phyloP scores from a whole-genome alignment of 1,139 yeast genomes.

The Meyerozyma smithsonii region DNA sequence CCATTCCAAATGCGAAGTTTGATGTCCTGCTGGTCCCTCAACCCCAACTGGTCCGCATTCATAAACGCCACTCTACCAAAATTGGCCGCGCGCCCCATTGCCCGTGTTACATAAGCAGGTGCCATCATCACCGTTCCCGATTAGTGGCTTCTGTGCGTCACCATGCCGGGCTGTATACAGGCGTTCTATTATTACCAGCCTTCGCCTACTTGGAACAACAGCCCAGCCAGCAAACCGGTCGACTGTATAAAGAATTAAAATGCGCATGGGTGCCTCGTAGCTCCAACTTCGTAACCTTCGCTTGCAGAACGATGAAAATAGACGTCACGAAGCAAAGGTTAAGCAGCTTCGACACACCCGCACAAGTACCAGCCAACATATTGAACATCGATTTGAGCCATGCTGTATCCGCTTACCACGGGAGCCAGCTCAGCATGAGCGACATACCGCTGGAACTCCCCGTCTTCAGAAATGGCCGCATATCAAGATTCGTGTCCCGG shows the following conservation, averaged over 20 bases:
- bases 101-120: background rate
- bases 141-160: constrained; percentile 2
- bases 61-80: too few species aligned
- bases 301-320: background rate
- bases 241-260: background rate
- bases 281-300: background rate
- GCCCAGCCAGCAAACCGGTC: constrained; percentile 2
- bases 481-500: constrained; percentile 15
- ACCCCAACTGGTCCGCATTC: background rate
- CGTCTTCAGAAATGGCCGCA: constrained; percentile 21
- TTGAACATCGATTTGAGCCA: constrained; percentile 23
- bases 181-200: constrained; percentile 3
- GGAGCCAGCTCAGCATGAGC: constrained; percentile 19
- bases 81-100: background rate
- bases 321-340: constrained; percentile 20
- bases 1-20: constrained; percentile 53
- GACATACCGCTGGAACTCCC: constrained; percentile 33
- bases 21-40: constrained; percentile 15
- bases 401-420: constrained; percentile 28
- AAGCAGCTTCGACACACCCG: constrained; percentile 22
- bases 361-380: constrained; percentile 18
- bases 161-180: background rate
- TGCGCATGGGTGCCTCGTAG: background rate
- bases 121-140: too few species aligned
- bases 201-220: background rate